These are phyloP conservation scores for Cyberlindnera mrakii DNA, from an alignment of 805 yeast species.

Conservation along the genomic window DNA sequence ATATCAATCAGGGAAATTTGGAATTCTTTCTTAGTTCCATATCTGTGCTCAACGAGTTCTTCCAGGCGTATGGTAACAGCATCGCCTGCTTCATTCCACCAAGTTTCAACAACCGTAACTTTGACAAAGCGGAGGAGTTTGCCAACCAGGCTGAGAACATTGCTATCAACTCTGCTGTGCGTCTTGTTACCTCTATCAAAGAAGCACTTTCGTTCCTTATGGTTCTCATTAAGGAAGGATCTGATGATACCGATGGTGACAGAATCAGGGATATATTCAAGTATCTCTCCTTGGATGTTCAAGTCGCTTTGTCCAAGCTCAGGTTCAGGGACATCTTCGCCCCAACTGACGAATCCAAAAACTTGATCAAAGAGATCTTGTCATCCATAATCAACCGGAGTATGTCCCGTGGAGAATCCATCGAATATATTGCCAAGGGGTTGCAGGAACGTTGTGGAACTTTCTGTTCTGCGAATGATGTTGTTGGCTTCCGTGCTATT, in stretches of 20 bases:
- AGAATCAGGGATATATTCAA: conserved; percentile 58
- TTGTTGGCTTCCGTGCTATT: conserved; percentile 86
- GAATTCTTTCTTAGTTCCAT: conserved; percentile 70
- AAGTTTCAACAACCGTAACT: conserved; percentile 31
- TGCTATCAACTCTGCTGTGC: conserved; percentile 73
- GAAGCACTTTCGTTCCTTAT: conserved; percentile 87
- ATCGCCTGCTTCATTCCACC: conserved; percentile 61
- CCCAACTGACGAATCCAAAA: conserved; percentile 46
- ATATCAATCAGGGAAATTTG: conserved; percentile 43
- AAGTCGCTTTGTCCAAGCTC: conserved; percentile 57
- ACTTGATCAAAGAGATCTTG: conserved; percentile 76
- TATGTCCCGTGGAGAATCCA: conserved; percentile 86
- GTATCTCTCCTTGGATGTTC: conserved; percentile 62
- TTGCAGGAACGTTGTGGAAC: conserved; percentile 91
- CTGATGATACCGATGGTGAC: conserved; percentile 14
- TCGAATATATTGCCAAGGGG: conserved; percentile 81
- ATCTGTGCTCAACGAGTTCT: conserved; percentile 62
- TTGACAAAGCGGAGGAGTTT: conserved; percentile 47
- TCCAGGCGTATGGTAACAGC: conserved; percentile 54
- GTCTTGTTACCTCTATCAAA: conserved; percentile 69
- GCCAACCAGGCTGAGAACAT: conserved; percentile 86
- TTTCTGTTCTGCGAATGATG: conserved; percentile 91
- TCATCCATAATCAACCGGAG: conserved; percentile 86
- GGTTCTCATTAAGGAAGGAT: conserved; percentile 72
- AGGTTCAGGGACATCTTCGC: conserved; percentile 75